A percentile compares a stretch with the other conserved stretches of the same genome.
These are phyloP conservation scores for Peribolospora kevripleyi DNA, from an alignment of 768 basidiomycete genomes.

Conservation along the genomic window DNA sequence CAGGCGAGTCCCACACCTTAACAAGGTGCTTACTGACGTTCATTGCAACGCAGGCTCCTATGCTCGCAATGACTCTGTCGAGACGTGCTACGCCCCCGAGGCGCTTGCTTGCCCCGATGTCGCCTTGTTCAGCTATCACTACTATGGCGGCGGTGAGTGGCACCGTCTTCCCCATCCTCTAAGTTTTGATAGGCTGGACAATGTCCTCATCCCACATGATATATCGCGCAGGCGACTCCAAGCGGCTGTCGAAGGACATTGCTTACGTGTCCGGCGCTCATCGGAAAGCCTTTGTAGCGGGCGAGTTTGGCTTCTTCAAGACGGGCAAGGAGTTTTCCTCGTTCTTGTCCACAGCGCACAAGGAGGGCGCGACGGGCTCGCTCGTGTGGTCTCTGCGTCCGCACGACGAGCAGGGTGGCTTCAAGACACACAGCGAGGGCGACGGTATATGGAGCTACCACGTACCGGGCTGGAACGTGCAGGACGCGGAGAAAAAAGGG, in stretches of 20 bases:
- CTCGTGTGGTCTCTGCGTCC: constrained; percentile 14
- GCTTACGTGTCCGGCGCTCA: neutral
- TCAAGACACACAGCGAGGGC: constrained; percentile 13
- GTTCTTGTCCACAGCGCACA: constrained; percentile 12
- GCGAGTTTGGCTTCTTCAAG: constrained; percentile 14
- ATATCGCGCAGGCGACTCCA: constrained; percentile 7
- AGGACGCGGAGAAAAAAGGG: neutral
- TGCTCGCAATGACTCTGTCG: constrained; percentile 9
- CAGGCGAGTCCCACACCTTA: neutral
- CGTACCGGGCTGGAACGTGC: constrained; percentile 2
- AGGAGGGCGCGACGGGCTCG: constrained; percentile 10
- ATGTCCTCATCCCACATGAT: neutral
- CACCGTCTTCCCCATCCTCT: neutral
- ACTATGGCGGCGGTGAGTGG: constrained; percentile 1
- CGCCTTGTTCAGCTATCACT: constrained; percentile 7
- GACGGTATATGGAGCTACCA: constrained; percentile 9
- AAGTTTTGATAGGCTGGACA: neutral
- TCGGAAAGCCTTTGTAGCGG: constrained; percentile 10
- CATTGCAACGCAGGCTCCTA: constrained; percentile 5
- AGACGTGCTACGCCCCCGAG: constrained; percentile 8
- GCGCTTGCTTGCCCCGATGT: constrained; percentile 10
- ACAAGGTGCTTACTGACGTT: neutral
- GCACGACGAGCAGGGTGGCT: constrained; percentile 10
- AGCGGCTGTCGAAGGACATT: constrained; percentile 11
- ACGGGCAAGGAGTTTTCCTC: constrained; percentile 5